These are phyloP conservation scores for Penicillium coffeae DNA, from an alignment of 495 filamentous ascomycete genomes.

Conservation along the genomic window DNA sequence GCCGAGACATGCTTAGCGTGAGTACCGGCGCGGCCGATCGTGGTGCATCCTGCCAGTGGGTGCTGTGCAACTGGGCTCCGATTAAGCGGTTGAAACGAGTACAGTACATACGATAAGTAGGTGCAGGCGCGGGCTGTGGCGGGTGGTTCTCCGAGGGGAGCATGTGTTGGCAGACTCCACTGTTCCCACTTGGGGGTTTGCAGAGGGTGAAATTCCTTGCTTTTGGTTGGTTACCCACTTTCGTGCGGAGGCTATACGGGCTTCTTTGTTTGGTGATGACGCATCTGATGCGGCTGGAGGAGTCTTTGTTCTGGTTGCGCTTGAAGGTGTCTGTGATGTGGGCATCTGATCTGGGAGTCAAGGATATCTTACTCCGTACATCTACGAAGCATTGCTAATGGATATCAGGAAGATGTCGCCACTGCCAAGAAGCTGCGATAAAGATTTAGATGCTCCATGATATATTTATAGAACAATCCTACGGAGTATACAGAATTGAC, in stretches of 20 bases:
- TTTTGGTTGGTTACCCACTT: background rate
- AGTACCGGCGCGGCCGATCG: no score
- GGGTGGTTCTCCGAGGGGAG: background rate
- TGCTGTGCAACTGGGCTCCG: no score
- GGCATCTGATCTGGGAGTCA: no score
- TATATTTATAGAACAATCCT: background rate
- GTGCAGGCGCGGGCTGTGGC: no score
- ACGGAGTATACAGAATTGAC: background rate
- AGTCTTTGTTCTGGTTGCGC: no score
- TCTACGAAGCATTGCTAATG: no score
- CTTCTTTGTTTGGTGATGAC: background rate
- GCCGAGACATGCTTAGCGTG: slow-evolving; percentile 1
- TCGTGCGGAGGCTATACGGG: background rate
- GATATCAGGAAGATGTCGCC: background rate
- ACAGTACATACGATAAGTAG: no score
- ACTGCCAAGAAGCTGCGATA: slow-evolving; percentile 3
- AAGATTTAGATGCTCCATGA: no score
- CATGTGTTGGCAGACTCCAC: background rate
- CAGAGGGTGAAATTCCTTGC: background rate
- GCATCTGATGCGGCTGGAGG: background rate
- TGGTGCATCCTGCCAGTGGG: no score
- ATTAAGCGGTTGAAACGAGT: no score
- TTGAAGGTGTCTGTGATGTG: no score
- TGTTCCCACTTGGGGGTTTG: background rate
- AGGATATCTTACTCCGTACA: no score